Base-by-base conservation (phyloP, 306 rosid genomes). In the Fagus sylvatica region DNA sequence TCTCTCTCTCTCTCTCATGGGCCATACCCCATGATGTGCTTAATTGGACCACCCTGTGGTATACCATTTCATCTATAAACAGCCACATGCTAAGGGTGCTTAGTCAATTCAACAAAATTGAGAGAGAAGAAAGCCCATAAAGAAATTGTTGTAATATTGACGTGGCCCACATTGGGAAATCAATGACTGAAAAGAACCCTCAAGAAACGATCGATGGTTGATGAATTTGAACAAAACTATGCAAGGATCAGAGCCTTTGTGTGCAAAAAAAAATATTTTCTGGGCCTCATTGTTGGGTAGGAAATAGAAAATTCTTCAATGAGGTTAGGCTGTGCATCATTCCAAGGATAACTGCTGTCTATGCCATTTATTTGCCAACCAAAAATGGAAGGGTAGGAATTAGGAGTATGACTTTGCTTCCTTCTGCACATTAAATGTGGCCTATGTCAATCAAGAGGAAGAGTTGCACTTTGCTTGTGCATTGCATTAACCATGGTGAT, bases 41-140 rank as follows among this genome's bases (percentile, higher is more conserved):
- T 69, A 55, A 19, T 30, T 66, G 78, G 85, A 77, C 78, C 59
- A 78, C 56, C n/a, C 37, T 22, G 42, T 66, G 82, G 72, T 76
- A 60, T 71, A 67, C 75, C 57, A 80, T 60, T 73, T 71, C 76
- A 65, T 78, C 76, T 65, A 28, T 28, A 37, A 70, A 15, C 70
- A 59, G 16, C 68, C 70, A 84, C 78, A 80, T 68, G 82, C 51
- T 83, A 74, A 75, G 79, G 80, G 33, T 80, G 59, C 43, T 11
- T 7, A 34, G 8, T 71, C 32, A 67, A 60, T 69, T 83, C 39
- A 62, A 60, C 53, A 10, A 71, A 53, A 33, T n/a, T 13, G 72
- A 51, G 74, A 11, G 59, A 61, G 10, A 57, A 53, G 1, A 54
- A 65, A 49, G 72, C 48, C 69, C 51, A 57, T 60, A 43, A 43